Evolutionary conservation across 2,329 filamentous ascomycete genomes (phyloP).

Genomic region (Aspergillus sergii): DNA sequence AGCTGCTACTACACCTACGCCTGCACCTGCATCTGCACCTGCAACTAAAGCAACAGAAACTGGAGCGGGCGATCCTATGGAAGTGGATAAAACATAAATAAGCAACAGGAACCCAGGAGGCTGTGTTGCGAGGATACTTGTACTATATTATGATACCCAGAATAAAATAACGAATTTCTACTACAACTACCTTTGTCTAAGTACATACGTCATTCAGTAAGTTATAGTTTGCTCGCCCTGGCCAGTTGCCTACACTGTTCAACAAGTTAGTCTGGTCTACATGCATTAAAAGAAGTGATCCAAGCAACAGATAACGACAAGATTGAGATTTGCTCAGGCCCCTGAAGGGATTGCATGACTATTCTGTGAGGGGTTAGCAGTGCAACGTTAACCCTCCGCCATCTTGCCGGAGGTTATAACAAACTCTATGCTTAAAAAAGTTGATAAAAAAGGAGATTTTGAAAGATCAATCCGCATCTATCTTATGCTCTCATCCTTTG

Average conservation of each 20-base stretch:
- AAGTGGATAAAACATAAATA: conserved; percentile 18
- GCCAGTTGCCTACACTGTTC: not conserved
- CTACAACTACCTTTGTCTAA: not conserved
- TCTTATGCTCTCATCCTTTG: not conserved
- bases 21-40: conserved; percentile 12
- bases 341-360: not conserved
- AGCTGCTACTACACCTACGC: conserved; percentile 5
- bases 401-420: not conserved
- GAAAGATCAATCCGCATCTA: not conserved
- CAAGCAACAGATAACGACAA: not conserved
- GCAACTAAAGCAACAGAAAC: conserved; percentile 5
- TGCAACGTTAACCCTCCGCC: not conserved
- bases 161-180: not conserved
- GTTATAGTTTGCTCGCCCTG: not conserved
- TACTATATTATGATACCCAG: conserved; percentile 4
- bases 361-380: not conserved
- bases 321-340: not conserved
- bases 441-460: not conserved
- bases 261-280: not conserved
- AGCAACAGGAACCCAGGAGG: not conserved
- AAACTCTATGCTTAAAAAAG: not conserved
- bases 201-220: not conserved
- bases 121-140: not conserved
- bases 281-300: not conserved
- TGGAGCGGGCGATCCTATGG: conserved; percentile 20